Base-by-base conservation (phyloP, 108 stramenopile species). In the Fistulifera pelliculosa region DNA sequence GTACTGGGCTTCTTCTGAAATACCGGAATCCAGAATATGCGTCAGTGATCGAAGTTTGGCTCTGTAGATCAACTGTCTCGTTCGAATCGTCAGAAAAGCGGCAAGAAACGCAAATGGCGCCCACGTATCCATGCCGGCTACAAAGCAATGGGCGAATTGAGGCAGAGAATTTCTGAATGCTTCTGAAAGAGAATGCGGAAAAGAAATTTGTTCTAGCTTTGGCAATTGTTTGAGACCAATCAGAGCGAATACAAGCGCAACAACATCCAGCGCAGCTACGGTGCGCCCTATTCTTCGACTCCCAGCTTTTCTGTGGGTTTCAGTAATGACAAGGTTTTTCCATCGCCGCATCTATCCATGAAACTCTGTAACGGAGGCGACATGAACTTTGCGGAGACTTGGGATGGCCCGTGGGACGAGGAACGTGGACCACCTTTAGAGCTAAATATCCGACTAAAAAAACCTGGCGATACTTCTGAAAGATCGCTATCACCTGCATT, bases 101-200 rank as follows among this genome's bases (percentile, higher is more conserved):
- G 70, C 74, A 41, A 53, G 38, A n/a, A 84, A 45, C 15, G 82
- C 85, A 45, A 69, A 74, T 0, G 71, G 76, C 21, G 74, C 67
- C 81, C 84, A 87, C 27, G 73, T 68, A 35, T 73, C 66, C 35
- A 65, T 27, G 11, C 66, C 17, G 6, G 24, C 50, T 5, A 51
- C 12, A 62, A 27, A 53, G 35, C 49, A 43, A 19, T 43, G 43
- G 52, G 15, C 42, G 65, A 64, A 68, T 13, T 24, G 26, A 17
- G 69, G 57, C 10, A 66, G 14, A 16, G 61, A 38, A 27, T 17
- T 49, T 27, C 21, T 31, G 2, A 35, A 11, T 27, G 64, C 17
- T 15, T 74, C 66, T 6, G n/a, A 14, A 15, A 50, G 16, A 8
- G 66, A 61, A 0, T 2, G 3, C 3, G 73, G 65, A 54, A 68